Conservation (phyloP, 805 yeast species). For the Torulaspora indica region DNA sequence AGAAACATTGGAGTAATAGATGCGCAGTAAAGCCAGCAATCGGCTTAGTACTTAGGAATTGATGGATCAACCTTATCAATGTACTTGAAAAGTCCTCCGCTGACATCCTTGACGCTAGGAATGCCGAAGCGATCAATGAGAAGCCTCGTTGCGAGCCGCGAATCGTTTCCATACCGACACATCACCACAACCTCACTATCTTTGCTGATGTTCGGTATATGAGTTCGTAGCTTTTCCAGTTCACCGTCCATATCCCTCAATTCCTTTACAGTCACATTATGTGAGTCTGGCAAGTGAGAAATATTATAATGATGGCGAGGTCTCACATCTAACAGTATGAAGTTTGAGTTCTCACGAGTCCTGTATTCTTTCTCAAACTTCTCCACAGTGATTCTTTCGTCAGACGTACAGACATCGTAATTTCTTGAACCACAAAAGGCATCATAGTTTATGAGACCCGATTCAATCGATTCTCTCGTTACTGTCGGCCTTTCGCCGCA, state of each 20-base stretch:
- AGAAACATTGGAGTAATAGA: too few species aligned
- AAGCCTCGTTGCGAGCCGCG: conserved; percentile 65
- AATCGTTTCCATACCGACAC: conserved; percentile 89
- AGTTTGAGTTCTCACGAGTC: conserved; percentile 16
- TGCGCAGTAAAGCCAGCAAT: too few species aligned
- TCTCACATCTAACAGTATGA: conserved; percentile 67
- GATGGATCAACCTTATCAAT: conserved; percentile 51
- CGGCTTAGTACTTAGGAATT: conserved; percentile 57
- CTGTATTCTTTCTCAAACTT: conserved; percentile 33
- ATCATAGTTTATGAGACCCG: conserved; percentile 54
- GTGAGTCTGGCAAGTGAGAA: conserved; percentile 52
- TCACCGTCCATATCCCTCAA: conserved; percentile 36
- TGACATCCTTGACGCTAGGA: conserved; percentile 54
- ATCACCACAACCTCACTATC: conserved; percentile 49
- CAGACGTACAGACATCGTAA: conserved; percentile 42
- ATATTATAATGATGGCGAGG: conserved; percentile 72
- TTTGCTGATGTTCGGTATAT: conserved; percentile 25
- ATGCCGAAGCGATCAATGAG: conserved; percentile 50
- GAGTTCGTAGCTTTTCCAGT: conserved; percentile 18
- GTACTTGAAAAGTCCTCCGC: conserved; percentile 77
- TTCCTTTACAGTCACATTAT: conserved; percentile 59
- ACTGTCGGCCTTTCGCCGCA: conserved; percentile 58
- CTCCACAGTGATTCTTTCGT: conserved; percentile 46
- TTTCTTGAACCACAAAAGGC: conserved; percentile 67
- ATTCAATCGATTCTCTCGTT: conserved; percentile 43